Base-by-base conservation (phyloP, 2,329 filamentous ascomycete species). In the Neofusicoccum cordaticola region DNA sequence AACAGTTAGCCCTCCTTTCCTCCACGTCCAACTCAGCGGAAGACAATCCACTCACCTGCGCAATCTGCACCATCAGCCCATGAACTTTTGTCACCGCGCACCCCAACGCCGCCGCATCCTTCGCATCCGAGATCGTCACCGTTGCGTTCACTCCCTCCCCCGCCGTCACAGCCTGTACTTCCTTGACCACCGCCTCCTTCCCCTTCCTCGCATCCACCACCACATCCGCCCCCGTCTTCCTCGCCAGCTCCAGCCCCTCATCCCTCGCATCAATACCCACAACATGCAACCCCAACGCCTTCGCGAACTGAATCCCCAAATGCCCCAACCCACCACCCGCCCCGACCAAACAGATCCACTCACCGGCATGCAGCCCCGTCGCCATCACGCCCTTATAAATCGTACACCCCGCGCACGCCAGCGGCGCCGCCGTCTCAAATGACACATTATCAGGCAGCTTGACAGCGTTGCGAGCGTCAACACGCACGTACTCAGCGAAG, bases 41-140 rank as follows among this genome's bases (percentile, higher is more conserved):
- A 39, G 13, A 11, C 27, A 34, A 22, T 11, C 70, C 8, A 76
- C 74, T 1, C 69, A 71, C 19, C 73, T 87, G 85, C n/a, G 85
- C 85, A 53, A 88, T 81, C 71, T 88, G 84, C 1, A 88, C 77
- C 70, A 87, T 77, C 0, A 77, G 80, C 2, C 85, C 85, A 69
- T 88, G 86, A 80, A 84, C 86, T 69, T 79, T 82, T 0, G 86
- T 88, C 0, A 86, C 75, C 0, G 84, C 85, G 61, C 83, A 85
- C 0, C 79, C 81, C 22, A 82, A 72, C 4, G 79, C 84, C 45
- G 84, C 81, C 2, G 85, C 82, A 0, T 73, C 74, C 1, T 77
- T 71, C 17, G 83, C 82, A 67, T 88, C 85, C n/a, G 80, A 80
- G 0, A 88, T 71, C 53, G 83, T 83, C 12, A 88, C 71, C 0